Evolutionary conservation across 2,329 filamentous ascomycete genomes (phyloP).

Genomic region (Botrytis galanthina): DNA sequence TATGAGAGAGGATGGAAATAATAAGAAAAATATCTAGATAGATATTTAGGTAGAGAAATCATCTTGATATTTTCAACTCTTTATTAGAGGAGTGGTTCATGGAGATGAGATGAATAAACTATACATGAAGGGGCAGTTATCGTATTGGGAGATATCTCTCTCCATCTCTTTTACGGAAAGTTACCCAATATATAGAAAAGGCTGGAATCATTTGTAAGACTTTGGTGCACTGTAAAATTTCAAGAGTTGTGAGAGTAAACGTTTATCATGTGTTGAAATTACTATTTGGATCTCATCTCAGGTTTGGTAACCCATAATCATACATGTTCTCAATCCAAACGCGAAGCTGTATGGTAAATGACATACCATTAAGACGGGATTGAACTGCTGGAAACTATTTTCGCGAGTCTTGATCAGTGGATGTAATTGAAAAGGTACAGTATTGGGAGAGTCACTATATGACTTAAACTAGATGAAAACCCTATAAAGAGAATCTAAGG

Average conservation of each 20-base stretch:
- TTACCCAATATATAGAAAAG: not conserved
- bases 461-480: no score
- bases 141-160: not conserved
- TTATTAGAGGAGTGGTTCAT: accelerated
- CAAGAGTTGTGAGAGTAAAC: not conserved
- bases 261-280: accelerated
- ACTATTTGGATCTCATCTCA: not conserved
- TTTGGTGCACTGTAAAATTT: not conserved
- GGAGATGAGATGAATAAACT: not conserved
- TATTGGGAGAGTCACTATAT: not conserved
- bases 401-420: not conserved
- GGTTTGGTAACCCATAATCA: not conserved
- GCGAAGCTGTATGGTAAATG: not conserved
- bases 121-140: not conserved
- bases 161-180: not conserved
- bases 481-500: no score
- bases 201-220: not conserved
- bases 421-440: not conserved
- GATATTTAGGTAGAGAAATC: no score
- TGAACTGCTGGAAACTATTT: not conserved
- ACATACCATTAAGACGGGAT: not conserved
- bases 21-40: no score
- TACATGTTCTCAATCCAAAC: not conserved
- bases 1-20: no score
- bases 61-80: not conserved